phyloP scores from a whole-genome alignment of 2,329 filamentous ascomycete species.

The Hyphodiscus sp. region DNA sequence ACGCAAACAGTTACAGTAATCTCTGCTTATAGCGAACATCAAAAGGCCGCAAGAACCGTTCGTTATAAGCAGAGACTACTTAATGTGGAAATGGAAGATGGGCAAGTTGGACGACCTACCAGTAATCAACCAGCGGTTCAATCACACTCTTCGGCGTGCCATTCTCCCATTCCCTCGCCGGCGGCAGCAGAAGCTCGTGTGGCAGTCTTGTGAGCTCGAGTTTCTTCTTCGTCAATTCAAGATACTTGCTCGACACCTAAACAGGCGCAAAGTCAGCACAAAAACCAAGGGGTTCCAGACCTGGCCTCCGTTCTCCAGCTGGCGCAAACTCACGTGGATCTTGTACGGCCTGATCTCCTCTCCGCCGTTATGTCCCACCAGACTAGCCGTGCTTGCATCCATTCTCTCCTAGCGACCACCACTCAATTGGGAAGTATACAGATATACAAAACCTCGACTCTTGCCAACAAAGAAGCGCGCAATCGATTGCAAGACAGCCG shows the following conservation, averaged over 20 bases:
- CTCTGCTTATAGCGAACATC: too few relatives aligned
- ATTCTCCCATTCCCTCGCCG: slow-evolving; percentile 47
- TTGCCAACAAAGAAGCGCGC: too few relatives aligned
- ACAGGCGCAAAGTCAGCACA: not conserved
- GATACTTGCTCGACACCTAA: slow-evolving; percentile 60
- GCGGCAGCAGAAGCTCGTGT: slow-evolving; percentile 45
- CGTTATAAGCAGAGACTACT: too few relatives aligned
- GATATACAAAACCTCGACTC: too few relatives aligned
- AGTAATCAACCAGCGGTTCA: slow-evolving; percentile 60
- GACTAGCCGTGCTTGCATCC: not conserved
- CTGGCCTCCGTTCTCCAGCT: too few relatives aligned
- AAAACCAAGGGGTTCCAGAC: not conserved
- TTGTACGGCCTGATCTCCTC: slow-evolving; percentile 48
- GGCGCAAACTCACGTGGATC: slow-evolving; percentile 44
- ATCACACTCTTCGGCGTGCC: slow-evolving; percentile 48
- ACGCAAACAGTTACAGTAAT: not conserved
- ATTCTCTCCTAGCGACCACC: slow-evolving; percentile 1
- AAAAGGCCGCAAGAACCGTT: too few relatives aligned
- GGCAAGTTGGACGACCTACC: slow-evolving; percentile 35
- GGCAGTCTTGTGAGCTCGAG: slow-evolving; percentile 60
- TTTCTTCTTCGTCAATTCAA: slow-evolving; percentile 61
- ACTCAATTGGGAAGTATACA: not conserved
- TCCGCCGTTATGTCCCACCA: not conserved
- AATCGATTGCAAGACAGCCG: too few relatives aligned
- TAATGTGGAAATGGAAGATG: not conserved